Percentiles rank a stretch among this genome's conserved stretches.
phyloP scores from a whole-genome alignment of 2,329 filamentous ascomycete species.

The Penicillium sp. region DNA sequence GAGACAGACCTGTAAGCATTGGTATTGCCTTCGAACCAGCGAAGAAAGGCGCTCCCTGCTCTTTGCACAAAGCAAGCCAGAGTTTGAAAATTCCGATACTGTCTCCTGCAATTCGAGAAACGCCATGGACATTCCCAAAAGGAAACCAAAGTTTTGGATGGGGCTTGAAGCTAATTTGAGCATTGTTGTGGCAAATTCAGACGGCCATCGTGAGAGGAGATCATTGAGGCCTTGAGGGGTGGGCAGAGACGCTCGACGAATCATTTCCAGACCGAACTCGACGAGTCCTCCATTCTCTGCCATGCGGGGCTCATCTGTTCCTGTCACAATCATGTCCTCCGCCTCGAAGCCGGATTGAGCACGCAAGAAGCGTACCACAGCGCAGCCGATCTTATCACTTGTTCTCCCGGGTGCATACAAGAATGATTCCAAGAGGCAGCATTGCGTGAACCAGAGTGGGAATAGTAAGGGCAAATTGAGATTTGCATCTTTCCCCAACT shows the following conservation, averaged over 20 bases:
- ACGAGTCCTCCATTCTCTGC: conserved; percentile 1
- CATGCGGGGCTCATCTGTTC: conserved; percentile 6
- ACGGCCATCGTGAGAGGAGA: conserved; percentile 5
- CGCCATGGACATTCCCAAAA: conserved; percentile 10
- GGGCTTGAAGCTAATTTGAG: conserved; percentile 4
- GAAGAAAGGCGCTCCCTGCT: neutral
- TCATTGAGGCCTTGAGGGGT: neutral
- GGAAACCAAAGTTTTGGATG: conserved; percentile 7
- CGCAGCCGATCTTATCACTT: conserved; percentile 31
- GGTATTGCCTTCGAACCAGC: conserved; percentile 7
- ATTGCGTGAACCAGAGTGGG: conserved; percentile 41
- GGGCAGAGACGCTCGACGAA: conserved; percentile 1
- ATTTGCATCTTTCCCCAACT: neutral
- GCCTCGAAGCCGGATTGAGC: conserved; percentile 40
- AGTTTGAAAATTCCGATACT: neutral
- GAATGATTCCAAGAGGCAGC: conserved; percentile 39
- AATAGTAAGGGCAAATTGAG: conserved; percentile 16
- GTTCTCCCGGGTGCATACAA: conserved; percentile 38
- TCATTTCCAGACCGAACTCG: conserved; percentile 11
- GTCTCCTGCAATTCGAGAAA: conserved; percentile 10
- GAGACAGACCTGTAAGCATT: conserved; percentile 2
- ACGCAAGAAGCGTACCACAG: conserved; percentile 39
- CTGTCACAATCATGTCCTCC: conserved; percentile 6
- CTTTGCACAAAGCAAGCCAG: conserved; percentile 3
- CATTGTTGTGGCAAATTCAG: conserved; percentile 9